phyloP scores from a whole-genome alignment of 805 yeast species.

The Candida michaelii region DNA sequence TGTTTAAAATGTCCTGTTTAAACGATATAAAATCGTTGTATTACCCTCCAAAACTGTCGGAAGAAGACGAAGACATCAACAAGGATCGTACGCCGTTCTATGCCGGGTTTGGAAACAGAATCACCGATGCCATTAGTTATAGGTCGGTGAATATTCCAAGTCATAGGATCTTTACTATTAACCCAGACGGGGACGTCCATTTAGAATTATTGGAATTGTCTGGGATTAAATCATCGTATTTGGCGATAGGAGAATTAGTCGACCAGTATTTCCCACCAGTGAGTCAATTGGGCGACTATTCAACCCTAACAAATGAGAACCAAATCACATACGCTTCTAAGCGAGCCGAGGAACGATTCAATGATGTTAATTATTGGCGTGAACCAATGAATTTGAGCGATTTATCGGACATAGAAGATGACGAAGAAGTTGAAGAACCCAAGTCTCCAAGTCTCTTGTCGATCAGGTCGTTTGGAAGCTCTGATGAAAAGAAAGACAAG shows the following conservation, averaged over 20 bases:
- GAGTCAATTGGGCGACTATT: slow-evolving; percentile 29
- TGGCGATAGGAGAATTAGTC: slow-evolving; percentile 87
- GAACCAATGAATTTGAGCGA: slow-evolving; percentile 72
- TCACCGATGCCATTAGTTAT: slow-evolving; percentile 94
- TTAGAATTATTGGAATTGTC: slow-evolving; percentile 94
- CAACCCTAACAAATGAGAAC: slow-evolving; percentile 10
- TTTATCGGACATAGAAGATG: slow-evolving; percentile 50
- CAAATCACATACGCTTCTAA: slow-evolving; percentile 6
- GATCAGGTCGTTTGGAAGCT: slow-evolving; percentile 15
- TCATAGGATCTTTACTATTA: slow-evolving; percentile 91
- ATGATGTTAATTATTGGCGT: slow-evolving; percentile 92
- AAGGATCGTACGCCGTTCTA: slow-evolving; percentile 78
- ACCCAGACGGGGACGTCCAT: slow-evolving; percentile 95
- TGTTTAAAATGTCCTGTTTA: slow-evolving; percentile 97
- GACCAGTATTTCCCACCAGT: slow-evolving; percentile 96
- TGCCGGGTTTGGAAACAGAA: slow-evolving; percentile 96
- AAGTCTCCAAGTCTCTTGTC: slow-evolving; percentile 19
- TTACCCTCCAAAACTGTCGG: slow-evolving; percentile 21
- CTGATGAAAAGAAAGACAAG: slow-evolving; percentile 8
- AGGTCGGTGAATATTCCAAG: slow-evolving; percentile 92
- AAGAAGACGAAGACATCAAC: slow-evolving; percentile 15
- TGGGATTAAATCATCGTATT: slow-evolving; percentile 85
- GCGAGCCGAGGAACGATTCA: slow-evolving; percentile 57
- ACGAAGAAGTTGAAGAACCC: slow-evolving; percentile 19
- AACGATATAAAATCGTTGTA: slow-evolving; percentile 80